Conservation (phyloP, 2,329 filamentous ascomycete species). For the Diaporthe australafricana region DNA sequence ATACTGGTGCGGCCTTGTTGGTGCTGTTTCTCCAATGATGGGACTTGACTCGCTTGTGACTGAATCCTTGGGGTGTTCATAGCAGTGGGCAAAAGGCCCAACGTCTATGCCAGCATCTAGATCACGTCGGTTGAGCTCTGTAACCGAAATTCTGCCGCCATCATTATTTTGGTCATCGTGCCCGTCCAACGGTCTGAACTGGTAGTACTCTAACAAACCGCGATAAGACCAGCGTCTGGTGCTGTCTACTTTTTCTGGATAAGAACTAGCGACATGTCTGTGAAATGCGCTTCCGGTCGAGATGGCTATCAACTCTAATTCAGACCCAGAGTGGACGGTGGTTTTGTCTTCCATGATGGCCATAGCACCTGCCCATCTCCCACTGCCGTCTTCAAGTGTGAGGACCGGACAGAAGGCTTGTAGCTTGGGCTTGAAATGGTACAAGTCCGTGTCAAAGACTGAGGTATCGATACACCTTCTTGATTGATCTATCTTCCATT, state of each 20-base stretch:
- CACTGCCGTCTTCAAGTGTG: not conserved
- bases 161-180: not conserved
- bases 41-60: not conserved
- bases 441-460: not conserved
- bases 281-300: not conserved
- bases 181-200: not conserved
- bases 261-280: not conserved
- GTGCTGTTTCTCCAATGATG: no score
- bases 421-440: not conserved
- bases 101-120: not conserved
- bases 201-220: not conserved
- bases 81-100: not conserved
- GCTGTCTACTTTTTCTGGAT: not conserved
- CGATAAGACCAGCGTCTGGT: not conserved
- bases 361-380: not conserved
- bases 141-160: not conserved
- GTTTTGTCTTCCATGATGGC: not conserved
- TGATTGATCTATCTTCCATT: rapidly evolving
- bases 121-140: not conserved
- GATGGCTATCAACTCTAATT: not conserved
- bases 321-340: not conserved
- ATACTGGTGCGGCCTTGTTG: not conserved
- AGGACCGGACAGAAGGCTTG: not conserved
- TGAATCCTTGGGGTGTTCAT: no score
- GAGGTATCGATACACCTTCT: not conserved